These are phyloP conservation scores for Nicotiana benthamiana DNA, from an alignment of 257 asterid genomes.

Conservation along the genomic window DNA sequence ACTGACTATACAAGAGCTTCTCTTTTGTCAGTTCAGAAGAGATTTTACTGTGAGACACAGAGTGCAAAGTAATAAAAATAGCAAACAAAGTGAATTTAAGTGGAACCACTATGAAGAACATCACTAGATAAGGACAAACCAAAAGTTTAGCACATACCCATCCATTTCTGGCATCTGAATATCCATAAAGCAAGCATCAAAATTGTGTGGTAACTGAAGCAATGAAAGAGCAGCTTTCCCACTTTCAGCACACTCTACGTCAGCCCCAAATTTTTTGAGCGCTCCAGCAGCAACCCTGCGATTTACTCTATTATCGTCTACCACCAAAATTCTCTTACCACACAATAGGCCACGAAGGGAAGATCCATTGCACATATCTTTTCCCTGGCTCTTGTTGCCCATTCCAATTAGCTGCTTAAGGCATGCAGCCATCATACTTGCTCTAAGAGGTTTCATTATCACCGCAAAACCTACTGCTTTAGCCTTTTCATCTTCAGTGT, in stretches of 20 bases:
- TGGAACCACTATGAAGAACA: not conserved
- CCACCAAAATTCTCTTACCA: slow-evolving; percentile 80
- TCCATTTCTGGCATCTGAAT: slow-evolving; percentile 99
- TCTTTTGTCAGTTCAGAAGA: not conserved
- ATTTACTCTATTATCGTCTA: slow-evolving; percentile 80
- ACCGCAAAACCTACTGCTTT: slow-evolving; percentile 74
- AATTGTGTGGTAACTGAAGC: slow-evolving; percentile 71
- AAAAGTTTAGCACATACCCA: slow-evolving; percentile 43
- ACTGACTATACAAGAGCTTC: not conserved
- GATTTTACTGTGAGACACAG: not conserved
- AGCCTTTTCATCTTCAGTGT: slow-evolving; percentile 51
- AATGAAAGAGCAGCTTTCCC: slow-evolving; percentile 70
- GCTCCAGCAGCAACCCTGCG: slow-evolving; percentile 95
- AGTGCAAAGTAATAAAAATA: not conserved
- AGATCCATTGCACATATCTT: slow-evolving; percentile 26
- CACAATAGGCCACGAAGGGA: slow-evolving; percentile 51
- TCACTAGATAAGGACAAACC: not conserved
- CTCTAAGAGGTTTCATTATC: slow-evolving; percentile 80
- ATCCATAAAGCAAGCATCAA: slow-evolving; percentile 95
- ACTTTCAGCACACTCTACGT: slow-evolving; percentile 73
- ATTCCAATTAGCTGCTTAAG: slow-evolving; percentile 65
- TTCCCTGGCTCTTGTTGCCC: slow-evolving; percentile 35
- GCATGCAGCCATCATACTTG: slow-evolving; percentile 83
- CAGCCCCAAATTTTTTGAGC: slow-evolving; percentile 74
- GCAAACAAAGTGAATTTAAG: not conserved